Percentiles rank a stretch among this genome's conserved stretches.
Conservation (phyloP, 116 monocot genomes). For the Iris pallida region DNA sequence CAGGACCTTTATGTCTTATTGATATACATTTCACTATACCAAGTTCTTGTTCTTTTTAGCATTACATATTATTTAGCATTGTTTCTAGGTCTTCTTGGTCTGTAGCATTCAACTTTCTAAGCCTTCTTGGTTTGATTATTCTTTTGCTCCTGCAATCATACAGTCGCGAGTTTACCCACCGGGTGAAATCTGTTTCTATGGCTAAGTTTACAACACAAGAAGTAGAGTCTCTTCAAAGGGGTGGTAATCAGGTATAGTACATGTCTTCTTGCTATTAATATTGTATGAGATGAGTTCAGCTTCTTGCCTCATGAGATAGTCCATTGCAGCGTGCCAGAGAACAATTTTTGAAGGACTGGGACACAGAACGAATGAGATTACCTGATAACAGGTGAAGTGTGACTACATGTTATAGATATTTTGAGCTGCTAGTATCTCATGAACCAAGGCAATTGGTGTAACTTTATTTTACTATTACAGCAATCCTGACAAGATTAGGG, state of each 20-base stretch:
- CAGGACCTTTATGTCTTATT: too few relatives aligned
- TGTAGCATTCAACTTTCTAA: too few relatives aligned
- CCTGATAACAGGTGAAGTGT: slow-evolving; percentile 70
- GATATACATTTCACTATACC: too few relatives aligned
- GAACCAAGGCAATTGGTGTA: not conserved
- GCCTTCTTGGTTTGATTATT: too few relatives aligned
- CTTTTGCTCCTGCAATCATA: slow-evolving; percentile 4
- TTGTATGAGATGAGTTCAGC: not conserved
- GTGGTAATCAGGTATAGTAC: slow-evolving; percentile 85
- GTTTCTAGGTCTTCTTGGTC: too few relatives aligned
- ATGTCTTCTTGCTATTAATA: not conserved
- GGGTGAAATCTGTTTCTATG: slow-evolving; percentile 99
- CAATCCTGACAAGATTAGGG: slow-evolving; percentile 82
- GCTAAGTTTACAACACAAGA: slow-evolving; percentile 86
- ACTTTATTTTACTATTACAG: slow-evolving; percentile 36
- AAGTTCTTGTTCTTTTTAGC: too few relatives aligned
- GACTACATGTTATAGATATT: not conserved
- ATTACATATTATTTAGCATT: too few relatives aligned
- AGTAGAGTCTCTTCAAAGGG: slow-evolving; percentile 85
- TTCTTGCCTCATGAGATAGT: slow-evolving; percentile 1
- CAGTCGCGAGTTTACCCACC: slow-evolving; percentile 98
- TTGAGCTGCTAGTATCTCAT: not conserved
- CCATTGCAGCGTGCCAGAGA: slow-evolving; percentile 76
- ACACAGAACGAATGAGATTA: slow-evolving; percentile 59
- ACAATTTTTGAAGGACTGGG: slow-evolving; percentile 79